Base-by-base conservation (phyloP, 2,329 filamentous ascomycete genomes). In the Penicillium sp. region DNA sequence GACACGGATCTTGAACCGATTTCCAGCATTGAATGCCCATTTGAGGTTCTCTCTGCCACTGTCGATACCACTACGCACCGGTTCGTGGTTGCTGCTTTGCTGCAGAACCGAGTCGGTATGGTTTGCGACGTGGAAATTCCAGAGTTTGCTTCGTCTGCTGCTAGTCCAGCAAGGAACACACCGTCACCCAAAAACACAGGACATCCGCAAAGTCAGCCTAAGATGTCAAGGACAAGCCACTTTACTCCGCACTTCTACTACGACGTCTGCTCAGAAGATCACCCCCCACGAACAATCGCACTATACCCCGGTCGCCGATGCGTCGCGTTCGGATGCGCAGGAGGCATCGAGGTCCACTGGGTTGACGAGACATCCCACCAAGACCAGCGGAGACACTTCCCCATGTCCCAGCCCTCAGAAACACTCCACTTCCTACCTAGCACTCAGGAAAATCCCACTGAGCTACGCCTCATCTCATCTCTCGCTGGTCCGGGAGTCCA, bases 311-410 rank as follows among this genome's bases (percentile, higher is more conserved):
- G 87, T 58, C 81, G 85, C 48, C 81, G 82, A 53, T 88, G 86
- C 64, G 84, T 88, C 37, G 87, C 86, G 8, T 90, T 89, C 75
- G 87, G 87, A 14, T 88, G 85, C 63, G 81, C 82, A 12, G 79
- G 82, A 7, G 84, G 86, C 1, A 84, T 89, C 54, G 87, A 89
- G 67, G 75, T 89, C 41, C 86, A 88, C 68, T 90, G 85, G 81
- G 72, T 83, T 12, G 80, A 84, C 60, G 78, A 79, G 34, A 67
- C 78, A 41, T 82, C 77, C 3, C 75, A 78, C 11, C 69, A 70
- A 45, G 71, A 74, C 37, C 69, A 75, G 37, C 71, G 72, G 47
- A 74, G 74, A 42, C 72, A 76, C 63, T 76, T 80, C 31, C 74
- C 77, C 2, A 73, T 79, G 61, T 72, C 75, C 6, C 76, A 78